Percentiles rank a stretch among this genome's conserved stretches.
Evolutionary conservation across 2,329 filamentous ascomycete species (phyloP).

Genomic region (Tolypocladium sp.): DNA sequence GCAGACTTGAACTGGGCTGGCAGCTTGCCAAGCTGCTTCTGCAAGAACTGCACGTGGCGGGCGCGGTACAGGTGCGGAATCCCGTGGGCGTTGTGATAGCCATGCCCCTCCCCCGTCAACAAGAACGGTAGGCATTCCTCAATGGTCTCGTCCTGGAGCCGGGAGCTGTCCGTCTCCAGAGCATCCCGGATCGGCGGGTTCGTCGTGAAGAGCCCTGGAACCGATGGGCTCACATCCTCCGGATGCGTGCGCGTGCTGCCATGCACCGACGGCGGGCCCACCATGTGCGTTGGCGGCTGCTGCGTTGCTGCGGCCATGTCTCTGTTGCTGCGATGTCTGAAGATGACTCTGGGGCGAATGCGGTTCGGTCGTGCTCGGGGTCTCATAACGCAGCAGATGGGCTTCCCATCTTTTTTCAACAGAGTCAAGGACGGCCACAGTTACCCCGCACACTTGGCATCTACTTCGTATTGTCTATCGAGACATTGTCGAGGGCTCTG

Average conservation of each 20-base stretch:
- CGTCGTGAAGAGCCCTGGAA: conserved; percentile 49
- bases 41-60: conserved; percentile 53
- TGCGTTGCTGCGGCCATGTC: conserved; percentile 6
- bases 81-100: conserved; percentile 58
- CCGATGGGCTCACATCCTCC: conserved; percentile 6
- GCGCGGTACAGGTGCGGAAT: conserved; percentile 64
- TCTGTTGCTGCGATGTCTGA: conserved; percentile 15
- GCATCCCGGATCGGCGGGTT: conserved; percentile 55
- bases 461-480: background rate
- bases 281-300: conserved; percentile 4
- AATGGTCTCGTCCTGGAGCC: conserved; percentile 59
- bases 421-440: background rate
- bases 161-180: conserved; percentile 59
- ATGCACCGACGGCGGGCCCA: background rate
- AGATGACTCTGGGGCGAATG: conserved; percentile 21
- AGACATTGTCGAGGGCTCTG: background rate
- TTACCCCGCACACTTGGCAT: background rate
- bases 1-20: conserved; percentile 62
- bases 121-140: conserved; percentile 62
- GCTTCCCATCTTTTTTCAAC: conserved; percentile 9
- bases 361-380: conserved; percentile 15
- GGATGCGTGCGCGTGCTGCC: conserved; percentile 1
- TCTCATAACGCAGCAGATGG: conserved; percentile 19
- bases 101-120: conserved; percentile 37
- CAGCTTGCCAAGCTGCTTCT: conserved; percentile 48